Evolutionary conservation across 768 basidiomycete genomes (phyloP).

Genomic region (Erythrobasidium yunnanense): DNA sequence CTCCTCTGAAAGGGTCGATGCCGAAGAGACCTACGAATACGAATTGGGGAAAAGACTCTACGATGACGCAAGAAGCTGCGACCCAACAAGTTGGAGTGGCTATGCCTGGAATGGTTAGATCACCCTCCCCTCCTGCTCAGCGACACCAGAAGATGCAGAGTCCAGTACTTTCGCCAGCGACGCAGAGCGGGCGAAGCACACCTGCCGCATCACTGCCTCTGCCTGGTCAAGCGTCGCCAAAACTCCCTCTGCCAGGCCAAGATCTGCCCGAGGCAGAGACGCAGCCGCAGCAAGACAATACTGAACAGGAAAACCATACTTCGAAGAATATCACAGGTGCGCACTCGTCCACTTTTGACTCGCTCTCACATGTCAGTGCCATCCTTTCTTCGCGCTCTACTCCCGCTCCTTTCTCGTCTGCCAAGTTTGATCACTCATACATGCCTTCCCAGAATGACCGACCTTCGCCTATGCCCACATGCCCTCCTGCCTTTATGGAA

Average conservation of each 20-base stretch:
- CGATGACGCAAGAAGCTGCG: too few species aligned
- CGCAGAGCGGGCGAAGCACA: too few species aligned
- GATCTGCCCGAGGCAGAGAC: background rate
- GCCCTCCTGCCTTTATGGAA: background rate
- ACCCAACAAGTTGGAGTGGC: too few species aligned
- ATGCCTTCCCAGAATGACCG: background rate
- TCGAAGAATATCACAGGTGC: background rate
- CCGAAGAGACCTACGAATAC: too few species aligned
- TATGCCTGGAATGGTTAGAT: slow-evolving; percentile 23
- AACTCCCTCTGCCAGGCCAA: slow-evolving; percentile 12
- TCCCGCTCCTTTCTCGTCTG: background rate
- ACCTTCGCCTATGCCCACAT: background rate
- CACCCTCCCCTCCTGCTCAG: background rate
- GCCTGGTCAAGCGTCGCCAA: slow-evolving; percentile 9
- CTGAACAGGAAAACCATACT: background rate
- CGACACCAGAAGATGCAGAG: too few species aligned
- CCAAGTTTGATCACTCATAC: background rate
- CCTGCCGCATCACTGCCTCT: background rate
- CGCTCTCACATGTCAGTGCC: background rate
- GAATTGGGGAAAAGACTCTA: too few species aligned
- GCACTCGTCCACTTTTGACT: background rate
- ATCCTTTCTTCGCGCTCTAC: background rate
- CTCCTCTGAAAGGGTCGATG: too few species aligned
- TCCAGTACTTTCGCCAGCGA: too few species aligned
- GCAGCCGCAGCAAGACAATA: background rate